Evolutionary conservation across 148 eudicot species (phyloP).

Genomic region (Fagopyrum homotropicum): DNA sequence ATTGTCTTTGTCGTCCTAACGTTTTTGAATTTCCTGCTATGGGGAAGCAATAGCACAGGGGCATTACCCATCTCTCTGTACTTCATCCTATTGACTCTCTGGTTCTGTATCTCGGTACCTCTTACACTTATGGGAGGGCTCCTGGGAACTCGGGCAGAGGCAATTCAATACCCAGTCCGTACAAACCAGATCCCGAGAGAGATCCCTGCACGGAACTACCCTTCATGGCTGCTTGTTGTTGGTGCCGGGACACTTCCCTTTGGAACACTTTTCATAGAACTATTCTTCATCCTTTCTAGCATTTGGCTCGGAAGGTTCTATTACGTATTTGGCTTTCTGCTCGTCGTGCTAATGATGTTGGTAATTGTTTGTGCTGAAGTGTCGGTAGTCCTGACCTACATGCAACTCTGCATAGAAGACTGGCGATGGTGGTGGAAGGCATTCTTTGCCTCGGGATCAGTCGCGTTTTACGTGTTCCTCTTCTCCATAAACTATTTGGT

Average conservation of each 20-base stretch:
- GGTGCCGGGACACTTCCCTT: slow-evolving; percentile 69
- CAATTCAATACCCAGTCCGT: slow-evolving; percentile 42
- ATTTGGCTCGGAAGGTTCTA: slow-evolving; percentile 67
- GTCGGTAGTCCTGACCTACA: slow-evolving; percentile 58
- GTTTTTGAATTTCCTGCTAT: slow-evolving; percentile 44
- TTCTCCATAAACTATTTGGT: slow-evolving; percentile 57
- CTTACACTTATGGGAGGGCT: slow-evolving; percentile 48
- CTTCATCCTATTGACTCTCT: slow-evolving; percentile 45
- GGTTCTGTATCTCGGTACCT: slow-evolving; percentile 65
- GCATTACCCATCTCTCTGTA: slow-evolving; percentile 57
- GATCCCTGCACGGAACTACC: slow-evolving; percentile 53
- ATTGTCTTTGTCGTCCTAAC: slow-evolving; percentile 28
- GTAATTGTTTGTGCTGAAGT: slow-evolving; percentile 54
- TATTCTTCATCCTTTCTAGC: slow-evolving; percentile 55
- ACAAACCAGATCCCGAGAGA: slow-evolving; percentile 64
- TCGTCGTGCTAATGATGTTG: slow-evolving; percentile 39
- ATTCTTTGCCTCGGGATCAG: slow-evolving; percentile 57
- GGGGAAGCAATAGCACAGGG: slow-evolving; percentile 64
- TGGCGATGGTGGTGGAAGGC: slow-evolving; percentile 83
- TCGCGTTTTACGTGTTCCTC: slow-evolving; percentile 50
- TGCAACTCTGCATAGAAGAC: slow-evolving; percentile 66
- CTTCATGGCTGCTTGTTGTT: slow-evolving; percentile 53
- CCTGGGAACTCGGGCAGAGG: too few relatives aligned
- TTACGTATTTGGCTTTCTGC: slow-evolving; percentile 51
- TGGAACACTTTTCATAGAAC: slow-evolving; percentile 59